These are phyloP conservation scores for Apophysomyces trapeziformis DNA, from an alignment of 371 early-diverging fungal species.

Conservation along the genomic window DNA sequence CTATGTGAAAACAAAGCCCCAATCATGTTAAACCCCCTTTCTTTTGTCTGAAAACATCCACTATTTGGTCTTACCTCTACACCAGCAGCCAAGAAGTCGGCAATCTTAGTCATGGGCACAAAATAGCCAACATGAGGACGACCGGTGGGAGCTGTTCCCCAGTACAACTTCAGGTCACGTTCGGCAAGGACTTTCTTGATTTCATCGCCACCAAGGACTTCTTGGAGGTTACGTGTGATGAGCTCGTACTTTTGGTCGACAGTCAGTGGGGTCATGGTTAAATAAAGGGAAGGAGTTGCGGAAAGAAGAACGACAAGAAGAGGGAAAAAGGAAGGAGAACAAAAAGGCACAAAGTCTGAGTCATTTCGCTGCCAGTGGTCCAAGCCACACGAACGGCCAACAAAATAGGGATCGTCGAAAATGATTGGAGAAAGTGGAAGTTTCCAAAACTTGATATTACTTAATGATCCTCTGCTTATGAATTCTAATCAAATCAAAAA, in stretches of 20 bases:
- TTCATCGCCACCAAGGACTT: slow-evolving; percentile 93
- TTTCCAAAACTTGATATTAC: too few relatives aligned
- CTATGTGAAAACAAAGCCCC: slow-evolving; percentile 36
- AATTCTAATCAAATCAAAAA: too few relatives aligned
- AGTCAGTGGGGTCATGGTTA: slow-evolving; percentile 51
- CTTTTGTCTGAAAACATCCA: not conserved
- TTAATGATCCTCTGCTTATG: too few relatives aligned
- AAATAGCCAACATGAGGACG: slow-evolving; percentile 99
- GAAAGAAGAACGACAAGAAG: not conserved
- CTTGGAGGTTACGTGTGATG: slow-evolving; percentile 97
- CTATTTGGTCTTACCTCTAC: slow-evolving; percentile 45
- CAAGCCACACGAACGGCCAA: not conserved
- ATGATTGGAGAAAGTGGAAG: too few relatives aligned
- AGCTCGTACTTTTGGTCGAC: slow-evolving; percentile 81
- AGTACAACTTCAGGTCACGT: slow-evolving; percentile 96
- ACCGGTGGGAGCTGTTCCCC: slow-evolving; percentile 99
- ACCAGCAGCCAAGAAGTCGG: slow-evolving; percentile 96
- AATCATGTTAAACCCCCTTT: not conserved
- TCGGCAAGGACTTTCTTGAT: slow-evolving; percentile 86
- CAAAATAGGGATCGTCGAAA: too few relatives aligned
- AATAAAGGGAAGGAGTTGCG: not conserved
- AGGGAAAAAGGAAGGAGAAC: slow-evolving; percentile 15
- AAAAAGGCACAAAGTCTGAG: not conserved
- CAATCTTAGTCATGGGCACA: slow-evolving; percentile 98
- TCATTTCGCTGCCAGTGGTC: not conserved